A percentile compares a stretch with the other conserved stretches of the same genome.
These are phyloP conservation scores for Globisporangium okanoganense DNA, from an alignment of 352 stramenopile genomes.

Conservation along the genomic window DNA sequence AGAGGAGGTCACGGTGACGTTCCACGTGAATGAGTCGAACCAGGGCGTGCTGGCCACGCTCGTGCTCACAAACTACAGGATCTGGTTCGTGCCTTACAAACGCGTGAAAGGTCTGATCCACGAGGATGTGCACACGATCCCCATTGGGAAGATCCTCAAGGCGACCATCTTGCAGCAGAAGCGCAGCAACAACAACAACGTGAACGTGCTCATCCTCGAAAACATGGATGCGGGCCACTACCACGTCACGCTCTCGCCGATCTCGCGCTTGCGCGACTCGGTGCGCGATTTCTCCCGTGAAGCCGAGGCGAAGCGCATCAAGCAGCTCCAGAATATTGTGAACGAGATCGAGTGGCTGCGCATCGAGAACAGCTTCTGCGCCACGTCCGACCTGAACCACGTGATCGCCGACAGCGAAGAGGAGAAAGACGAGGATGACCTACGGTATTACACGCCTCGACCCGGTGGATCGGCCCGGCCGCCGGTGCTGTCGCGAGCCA, in stretches of 20 bases:
- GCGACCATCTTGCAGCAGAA: constrained; percentile 77
- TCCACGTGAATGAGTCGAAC: constrained; percentile 85
- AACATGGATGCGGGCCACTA: constrained; percentile 87
- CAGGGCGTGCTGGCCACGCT: constrained; percentile 78
- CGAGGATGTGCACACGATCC: constrained; percentile 82
- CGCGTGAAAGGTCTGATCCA: constrained; percentile 68
- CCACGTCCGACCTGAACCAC: constrained; percentile 71
- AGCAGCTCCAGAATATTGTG: constrained; percentile 75
- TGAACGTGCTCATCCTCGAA: constrained; percentile 73
- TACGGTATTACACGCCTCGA: constrained; percentile 61
- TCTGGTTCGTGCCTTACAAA: constrained; percentile 84
- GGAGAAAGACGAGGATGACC: constrained; percentile 52
- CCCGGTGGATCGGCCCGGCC: constrained; percentile 25
- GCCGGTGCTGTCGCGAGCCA: constrained; percentile 20
- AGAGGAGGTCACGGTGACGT: constrained; percentile 85
- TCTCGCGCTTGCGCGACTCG: constrained; percentile 63
- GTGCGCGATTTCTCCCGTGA: constrained; percentile 68
- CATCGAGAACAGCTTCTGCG: constrained; percentile 83
- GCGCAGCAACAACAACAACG: constrained; percentile 72
- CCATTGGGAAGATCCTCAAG: constrained; percentile 75
- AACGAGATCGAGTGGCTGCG: constrained; percentile 81
- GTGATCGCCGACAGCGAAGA: constrained; percentile 42
- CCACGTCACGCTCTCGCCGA: constrained; percentile 79
- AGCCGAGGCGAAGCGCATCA: constrained; percentile 75
- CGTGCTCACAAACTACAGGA: constrained; percentile 78